These are phyloP conservation scores for Tricladium varicosporioides DNA, from an alignment of 2,329 filamentous ascomycete species.

Conservation along the genomic window DNA sequence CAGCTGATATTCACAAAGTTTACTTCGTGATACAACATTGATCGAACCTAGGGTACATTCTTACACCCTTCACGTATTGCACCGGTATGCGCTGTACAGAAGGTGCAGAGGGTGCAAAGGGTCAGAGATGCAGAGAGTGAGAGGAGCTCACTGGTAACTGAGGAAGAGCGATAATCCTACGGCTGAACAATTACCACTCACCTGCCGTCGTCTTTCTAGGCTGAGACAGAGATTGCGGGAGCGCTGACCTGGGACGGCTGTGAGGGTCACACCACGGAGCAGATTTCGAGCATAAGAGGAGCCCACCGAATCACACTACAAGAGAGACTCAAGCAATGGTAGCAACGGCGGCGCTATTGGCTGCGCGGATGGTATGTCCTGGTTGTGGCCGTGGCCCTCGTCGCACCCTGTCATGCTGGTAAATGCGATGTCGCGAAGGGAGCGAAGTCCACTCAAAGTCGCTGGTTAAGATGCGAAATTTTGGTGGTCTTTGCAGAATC, in stretches of 20 bases:
- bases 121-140: too few relatives aligned
- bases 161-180: background rate
- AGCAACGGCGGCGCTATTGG: background rate
- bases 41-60: too few relatives aligned
- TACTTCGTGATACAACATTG: too few relatives aligned
- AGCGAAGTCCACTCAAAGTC: too few relatives aligned
- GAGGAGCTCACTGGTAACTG: too few relatives aligned
- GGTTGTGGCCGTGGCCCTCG: background rate
- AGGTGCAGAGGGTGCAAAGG: too few relatives aligned
- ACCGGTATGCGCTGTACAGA: too few relatives aligned
- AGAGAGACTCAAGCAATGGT: background rate
- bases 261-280: background rate
- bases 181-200: background rate
- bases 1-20: background rate
- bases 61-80: background rate
- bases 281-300: background rate
- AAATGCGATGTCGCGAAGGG: background rate
- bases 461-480: background rate
- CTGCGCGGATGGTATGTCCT: background rate
- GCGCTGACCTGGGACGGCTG: background rate
- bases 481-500: background rate
- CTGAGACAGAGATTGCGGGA: conserved; percentile 11
- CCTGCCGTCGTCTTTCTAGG: background rate
- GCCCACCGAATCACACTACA: background rate
- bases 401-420: background rate